These are phyloP conservation scores for Trypanosoma cruzi DNA, from an alignment of 208 protist species.

Conservation along the genomic window DNA sequence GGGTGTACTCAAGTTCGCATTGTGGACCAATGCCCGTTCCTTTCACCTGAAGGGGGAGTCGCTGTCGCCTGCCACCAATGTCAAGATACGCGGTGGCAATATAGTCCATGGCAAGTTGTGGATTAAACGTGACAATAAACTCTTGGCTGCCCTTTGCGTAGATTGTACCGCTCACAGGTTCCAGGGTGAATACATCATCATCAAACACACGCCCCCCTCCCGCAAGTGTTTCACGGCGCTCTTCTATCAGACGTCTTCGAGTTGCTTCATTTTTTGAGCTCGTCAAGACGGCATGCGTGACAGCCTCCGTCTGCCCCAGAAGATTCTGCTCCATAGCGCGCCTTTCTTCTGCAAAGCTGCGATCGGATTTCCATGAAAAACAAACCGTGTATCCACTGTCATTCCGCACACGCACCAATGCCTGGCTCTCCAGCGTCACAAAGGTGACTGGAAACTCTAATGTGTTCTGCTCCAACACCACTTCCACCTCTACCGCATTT, in stretches of 20 bases:
- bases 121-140: constrained; percentile 92
- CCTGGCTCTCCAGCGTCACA: constrained; percentile 89
- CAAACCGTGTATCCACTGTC: constrained; percentile 72
- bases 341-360: constrained; percentile 25
- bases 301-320: constrained; percentile 9
- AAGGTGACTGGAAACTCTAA: constrained; percentile 89
- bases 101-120: constrained; percentile 76
- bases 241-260: constrained; percentile 17
- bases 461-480: constrained; percentile 59
- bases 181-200: constrained; percentile 91
- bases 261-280: constrained; percentile 15
- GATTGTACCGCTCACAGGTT: constrained; percentile 81
- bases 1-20: constrained; percentile 88
- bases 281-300: constrained; percentile 13
- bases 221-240: constrained; percentile 17
- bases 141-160: constrained; percentile 75
- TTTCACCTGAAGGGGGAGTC: constrained; percentile 82
- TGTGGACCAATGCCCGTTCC: constrained; percentile 89
- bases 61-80: constrained; percentile 57
- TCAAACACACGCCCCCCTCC: constrained; percentile 47
- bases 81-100: constrained; percentile 84
- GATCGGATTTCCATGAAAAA: constrained; percentile 86
- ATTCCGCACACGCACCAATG: constrained; percentile 87
- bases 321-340: constrained; percentile 9
- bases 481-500: constrained; percentile 61